phyloP scores from a whole-genome alignment of 164 flowering plant genomes.

The Vitis rotundifolia region DNA sequence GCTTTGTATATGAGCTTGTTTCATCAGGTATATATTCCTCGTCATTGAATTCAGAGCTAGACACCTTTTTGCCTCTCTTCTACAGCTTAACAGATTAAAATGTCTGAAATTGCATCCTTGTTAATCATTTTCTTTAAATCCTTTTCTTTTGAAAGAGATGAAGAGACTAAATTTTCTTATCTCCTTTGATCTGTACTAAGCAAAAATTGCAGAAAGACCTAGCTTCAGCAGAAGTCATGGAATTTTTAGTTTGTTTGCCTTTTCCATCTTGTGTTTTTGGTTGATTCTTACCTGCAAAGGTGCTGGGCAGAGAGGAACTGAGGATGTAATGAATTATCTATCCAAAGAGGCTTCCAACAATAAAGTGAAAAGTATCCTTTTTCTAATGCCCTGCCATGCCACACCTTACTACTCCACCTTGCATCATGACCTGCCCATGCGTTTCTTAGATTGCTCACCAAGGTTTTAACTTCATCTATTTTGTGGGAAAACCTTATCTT shows the following conservation, averaged over 20 bases:
- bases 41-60: not conserved
- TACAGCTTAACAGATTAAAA: too few relatives aligned
- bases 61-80: not conserved
- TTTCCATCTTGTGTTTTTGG: too few relatives aligned
- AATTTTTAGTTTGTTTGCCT: not conserved
- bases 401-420: conserved; percentile 88
- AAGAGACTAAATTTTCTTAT: too few relatives aligned
- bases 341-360: conserved; percentile 56
- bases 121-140: too few relatives aligned
- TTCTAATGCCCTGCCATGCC: conserved; percentile 91
- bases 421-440: conserved; percentile 78
- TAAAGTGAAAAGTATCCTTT: conserved; percentile 65
- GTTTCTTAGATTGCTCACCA: conserved; percentile 93
- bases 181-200: too few relatives aligned
- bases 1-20: conserved; percentile 86
- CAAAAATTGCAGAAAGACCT: too few relatives aligned
- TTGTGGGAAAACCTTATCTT: too few relatives aligned
- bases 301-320: conserved; percentile 83
- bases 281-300: too few relatives aligned
- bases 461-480: conserved; percentile 36
- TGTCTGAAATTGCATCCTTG: not conserved
- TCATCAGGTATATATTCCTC: conserved; percentile 72
- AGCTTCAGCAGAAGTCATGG: too few relatives aligned
- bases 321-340: conserved; percentile 83
- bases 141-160: too few relatives aligned